A percentile compares a stretch with the other conserved stretches of the same genome.
Evolutionary conservation across 805 yeast genomes (phyloP).

Genomic region (Saturnispora ahearnii): DNA sequence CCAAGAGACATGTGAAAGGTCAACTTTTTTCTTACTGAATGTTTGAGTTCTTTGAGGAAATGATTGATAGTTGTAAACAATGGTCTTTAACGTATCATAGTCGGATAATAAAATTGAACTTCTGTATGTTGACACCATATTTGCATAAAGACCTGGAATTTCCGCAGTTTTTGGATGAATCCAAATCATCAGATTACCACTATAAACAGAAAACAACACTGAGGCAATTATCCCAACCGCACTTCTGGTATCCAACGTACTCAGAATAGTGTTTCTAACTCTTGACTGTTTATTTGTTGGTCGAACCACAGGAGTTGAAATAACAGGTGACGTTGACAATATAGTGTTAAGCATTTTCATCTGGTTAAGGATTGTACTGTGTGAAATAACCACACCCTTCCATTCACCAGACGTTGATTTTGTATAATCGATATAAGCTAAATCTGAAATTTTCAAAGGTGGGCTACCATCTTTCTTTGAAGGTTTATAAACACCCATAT

Average conservation of each 20-base stretch:
- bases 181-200: slow-evolving; percentile 79
- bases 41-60: slow-evolving; percentile 79
- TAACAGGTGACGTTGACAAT: slow-evolving; percentile 49
- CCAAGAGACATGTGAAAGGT: slow-evolving; percentile 76
- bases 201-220: slow-evolving; percentile 65
- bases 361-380: slow-evolving; percentile 79
- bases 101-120: slow-evolving; percentile 77
- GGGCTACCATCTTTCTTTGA: slow-evolving; percentile 53
- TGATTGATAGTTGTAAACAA: slow-evolving; percentile 85
- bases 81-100: slow-evolving; percentile 80
- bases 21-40: slow-evolving; percentile 66
- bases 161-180: slow-evolving; percentile 66
- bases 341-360: slow-evolving; percentile 69
- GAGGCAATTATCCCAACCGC: slow-evolving; percentile 86
- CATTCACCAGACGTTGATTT: slow-evolving; percentile 85
- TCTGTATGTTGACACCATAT: slow-evolving; percentile 57
- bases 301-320: slow-evolving; percentile 35
- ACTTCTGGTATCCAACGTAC: slow-evolving; percentile 60
- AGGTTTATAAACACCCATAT: slow-evolving; percentile 64
- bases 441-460: slow-evolving; percentile 62
- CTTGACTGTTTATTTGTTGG: slow-evolving; percentile 40
- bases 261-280: slow-evolving; percentile 47
- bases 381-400: slow-evolving; percentile 89
- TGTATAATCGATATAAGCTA: slow-evolving; percentile 90
- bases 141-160: slow-evolving; percentile 80